Evolutionary conservation across 1,284 basidiomycete genomes (phyloP), one percentile per base, ranked within the genome.

Genomic region (Ganoderma leucocontextum): DNA sequence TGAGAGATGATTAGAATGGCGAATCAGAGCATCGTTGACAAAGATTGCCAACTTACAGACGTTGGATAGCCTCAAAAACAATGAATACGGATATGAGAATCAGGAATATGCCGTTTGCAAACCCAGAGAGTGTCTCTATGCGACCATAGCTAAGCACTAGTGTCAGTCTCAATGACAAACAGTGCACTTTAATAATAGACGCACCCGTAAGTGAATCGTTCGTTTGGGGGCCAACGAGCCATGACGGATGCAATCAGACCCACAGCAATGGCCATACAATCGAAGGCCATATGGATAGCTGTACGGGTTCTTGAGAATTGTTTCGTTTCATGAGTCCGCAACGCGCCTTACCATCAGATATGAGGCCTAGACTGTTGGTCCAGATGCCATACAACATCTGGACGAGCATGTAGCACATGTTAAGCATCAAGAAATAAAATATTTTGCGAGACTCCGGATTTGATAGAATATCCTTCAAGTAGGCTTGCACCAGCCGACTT

Each of bases 221-320:
- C 91, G 81, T 99, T 97, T 0, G 95, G 95, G 57, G 95, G 91
- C 98, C 98, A 99, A 5, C 94, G 96, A 1, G 97, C 95, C 92
- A 99, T 99, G 13, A 99, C 95, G 35, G 95, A 97, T 2, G 98
- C 98, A 71, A 98, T 92, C 1, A 99, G 85, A 1, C 98, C 98
- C 73, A 99, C 95, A 0, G 91, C 97, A 66, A 99, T 96, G 1
- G 97, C 97, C 84, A 98, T 92, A 77, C 98, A 99, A 82, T 99
- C 98, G 76, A 99, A 99, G 33, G 97, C 95, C 98, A 99, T 99
- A 79, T 99, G 98, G 62, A 99, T 99, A 15, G 98, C 97, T 98
- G 73, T 58, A 5, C 1, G 4, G 5, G 6, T 2, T 4, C 36
- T 29, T 29, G 22, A 12, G 61, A 55, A 53, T 58, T 35, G 6